phyloP scores from a whole-genome alignment of 2,329 filamentous ascomycete genomes.

The Colletotrichum aenigma region DNA sequence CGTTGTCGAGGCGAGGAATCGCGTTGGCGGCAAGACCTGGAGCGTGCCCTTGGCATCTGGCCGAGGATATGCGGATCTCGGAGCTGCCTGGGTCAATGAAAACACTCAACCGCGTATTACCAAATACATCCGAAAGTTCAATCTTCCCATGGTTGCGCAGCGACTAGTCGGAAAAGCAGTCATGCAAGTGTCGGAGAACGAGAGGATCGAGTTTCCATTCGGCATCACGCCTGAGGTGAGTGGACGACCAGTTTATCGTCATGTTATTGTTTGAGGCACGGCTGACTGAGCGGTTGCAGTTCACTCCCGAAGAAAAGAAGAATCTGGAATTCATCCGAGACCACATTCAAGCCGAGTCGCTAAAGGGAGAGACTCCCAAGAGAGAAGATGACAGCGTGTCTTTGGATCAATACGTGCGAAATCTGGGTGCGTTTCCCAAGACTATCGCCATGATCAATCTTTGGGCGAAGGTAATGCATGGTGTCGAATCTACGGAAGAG shows the following conservation, averaged over 20 bases:
- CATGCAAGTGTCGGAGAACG: conserved; percentile 29
- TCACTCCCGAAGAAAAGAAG: conserved; percentile 32
- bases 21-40: conserved; percentile 46
- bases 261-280: fast-evolving
- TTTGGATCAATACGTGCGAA: conserved; percentile 37
- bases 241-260: background rate
- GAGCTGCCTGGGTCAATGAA: conserved; percentile 29
- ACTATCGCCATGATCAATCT: conserved; percentile 37
- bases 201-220: conserved; percentile 32
- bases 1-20: conserved; percentile 44
- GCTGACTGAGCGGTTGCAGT: conserved; percentile 23
- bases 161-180: conserved; percentile 31
- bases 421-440: conserved; percentile 32
- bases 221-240: conserved; percentile 34
- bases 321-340: conserved; percentile 37
- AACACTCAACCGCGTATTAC: conserved; percentile 37
- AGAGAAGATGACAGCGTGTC: conserved; percentile 34
- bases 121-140: conserved; percentile 25
- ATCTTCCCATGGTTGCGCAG: conserved; percentile 33
- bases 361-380: conserved; percentile 24
- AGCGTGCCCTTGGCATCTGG: conserved; percentile 20
- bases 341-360: conserved; percentile 36
- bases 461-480: conserved; percentile 41
- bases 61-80: conserved; percentile 27
- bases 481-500: conserved; percentile 37